Base-by-base conservation (phyloP, 208 protist genomes). In the Crithidia fasciculata region DNA sequence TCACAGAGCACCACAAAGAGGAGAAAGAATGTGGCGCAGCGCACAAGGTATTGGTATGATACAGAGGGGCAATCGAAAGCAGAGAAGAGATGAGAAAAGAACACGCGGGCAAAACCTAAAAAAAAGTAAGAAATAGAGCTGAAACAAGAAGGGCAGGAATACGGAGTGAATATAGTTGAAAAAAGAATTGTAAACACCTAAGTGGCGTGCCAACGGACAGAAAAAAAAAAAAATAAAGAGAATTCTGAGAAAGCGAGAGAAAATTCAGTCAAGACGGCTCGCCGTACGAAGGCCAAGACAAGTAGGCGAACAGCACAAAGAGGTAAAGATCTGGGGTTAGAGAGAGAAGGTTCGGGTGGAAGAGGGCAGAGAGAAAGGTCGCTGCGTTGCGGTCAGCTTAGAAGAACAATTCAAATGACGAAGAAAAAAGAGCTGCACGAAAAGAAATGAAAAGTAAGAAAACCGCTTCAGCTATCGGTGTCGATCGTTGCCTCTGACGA, bases 81-180 rank as follows among this genome's bases (percentile, higher is more conserved):
- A 55, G 40, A 53, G 45, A 54, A 53, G 43, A 49, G 45, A 70
- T 36, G 19, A 54, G 57, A 64, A 13, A 18, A 58, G 44, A 52
- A 50, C 2, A 73, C 37, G 44, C 13, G 15, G 40, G 40, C 0
- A 39, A 8, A 13, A 28, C 28, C 28, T 9, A 15, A 60, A 57
- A 66, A 65, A 40, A 57, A 49, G 12, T 47, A 15, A 70, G 6
- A 40, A 9, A n/a, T 8, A 37, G 5, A 10, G n/a, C 4, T 18
- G 40, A 59, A 69, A 39, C n/a, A 70, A 50, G 16, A 41, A 13
- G 39, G 28, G 28, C 28, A 28, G 28, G 28, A 28, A 28, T 28
- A 28, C 28, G 28, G 28, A 28, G 28, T 28, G 28, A 28, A 28
- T 28, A 28, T 28, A 28, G 28, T 28, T 28, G 28, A 28, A 28